phyloP scores from a whole-genome alignment of 2,329 filamentous ascomycete genomes.

The Rhytidhysteron rufulum region DNA sequence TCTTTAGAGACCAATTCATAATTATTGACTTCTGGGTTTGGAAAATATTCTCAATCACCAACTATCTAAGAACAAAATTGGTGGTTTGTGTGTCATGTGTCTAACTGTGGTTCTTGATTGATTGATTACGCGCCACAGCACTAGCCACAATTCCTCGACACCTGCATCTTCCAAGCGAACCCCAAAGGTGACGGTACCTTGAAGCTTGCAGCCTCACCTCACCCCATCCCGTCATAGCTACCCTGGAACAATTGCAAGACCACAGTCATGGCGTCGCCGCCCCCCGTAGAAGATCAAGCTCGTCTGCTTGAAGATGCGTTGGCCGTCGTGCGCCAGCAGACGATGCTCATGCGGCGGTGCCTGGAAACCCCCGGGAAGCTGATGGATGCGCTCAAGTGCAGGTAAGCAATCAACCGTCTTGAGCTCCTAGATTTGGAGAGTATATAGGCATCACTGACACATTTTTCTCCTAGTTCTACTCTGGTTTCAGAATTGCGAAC shows the following conservation, averaged over 20 bases:
- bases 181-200: too few species aligned
- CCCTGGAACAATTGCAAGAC: constrained; percentile 19
- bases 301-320: constrained; percentile 96
- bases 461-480: constrained; percentile 66
- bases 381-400: constrained; percentile 99
- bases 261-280: constrained; percentile 44
- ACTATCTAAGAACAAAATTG: too few species aligned
- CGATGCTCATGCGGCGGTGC: constrained; percentile 93
- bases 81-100: too few species aligned
- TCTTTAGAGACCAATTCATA: too few species aligned
- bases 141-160: too few species aligned
- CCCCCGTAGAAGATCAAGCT: constrained; percentile 59
- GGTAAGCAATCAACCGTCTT: constrained; percentile 55
- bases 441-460: constrained; percentile 5
- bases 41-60: too few species aligned
- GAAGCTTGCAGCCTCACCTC: constrained; percentile 10
- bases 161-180: too few species aligned
- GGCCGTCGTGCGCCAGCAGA: constrained; percentile 94
- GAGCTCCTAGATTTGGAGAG: constrained; percentile 6
- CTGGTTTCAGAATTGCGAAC: constrained; percentile 97
- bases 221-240: constrained; percentile 16
- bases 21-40: too few species aligned
- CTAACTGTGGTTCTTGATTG: too few species aligned
- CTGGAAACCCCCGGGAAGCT: constrained; percentile 96
- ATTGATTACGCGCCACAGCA: too few species aligned